A percentile compares a stretch with the other conserved stretches of the same genome.
phyloP scores from a whole-genome alignment of 2,329 filamentous ascomycete species.

The Penicillium sumatraense region DNA sequence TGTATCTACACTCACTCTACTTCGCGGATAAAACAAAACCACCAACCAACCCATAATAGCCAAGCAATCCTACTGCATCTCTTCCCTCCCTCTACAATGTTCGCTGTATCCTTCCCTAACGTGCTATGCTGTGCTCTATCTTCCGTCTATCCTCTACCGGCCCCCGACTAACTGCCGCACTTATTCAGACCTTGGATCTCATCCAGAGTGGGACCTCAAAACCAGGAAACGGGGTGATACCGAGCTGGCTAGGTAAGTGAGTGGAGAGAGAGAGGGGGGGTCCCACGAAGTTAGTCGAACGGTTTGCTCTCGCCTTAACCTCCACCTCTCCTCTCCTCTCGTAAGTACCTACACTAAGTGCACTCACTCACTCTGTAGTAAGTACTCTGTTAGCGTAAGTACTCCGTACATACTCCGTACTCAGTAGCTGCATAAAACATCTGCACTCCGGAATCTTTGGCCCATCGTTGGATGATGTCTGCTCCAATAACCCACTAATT shows the following conservation, averaged over 20 bases:
- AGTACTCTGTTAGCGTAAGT: too few relatives aligned
- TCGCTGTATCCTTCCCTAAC: too few relatives aligned
- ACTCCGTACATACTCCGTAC: background rate
- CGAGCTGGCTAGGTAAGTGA: background rate
- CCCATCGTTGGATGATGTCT: conserved; percentile 9
- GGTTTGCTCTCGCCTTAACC: background rate
- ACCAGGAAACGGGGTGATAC: background rate
- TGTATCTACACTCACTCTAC: too few relatives aligned
- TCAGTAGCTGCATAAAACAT: conserved; percentile 17
- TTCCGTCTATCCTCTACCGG: background rate
- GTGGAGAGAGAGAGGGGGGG: background rate
- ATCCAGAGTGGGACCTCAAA: background rate
- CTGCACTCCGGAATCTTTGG: conserved; percentile 18
- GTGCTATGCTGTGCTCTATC: too few relatives aligned
- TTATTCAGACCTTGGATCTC: background rate
- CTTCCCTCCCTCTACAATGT: background rate
- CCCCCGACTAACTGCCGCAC: background rate
- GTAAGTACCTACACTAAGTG: too few relatives aligned
- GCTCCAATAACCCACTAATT: conserved; percentile 11
- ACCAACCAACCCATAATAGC: background rate
- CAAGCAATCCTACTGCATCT: background rate
- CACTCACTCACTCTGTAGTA: too few relatives aligned
- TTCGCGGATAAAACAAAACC: background rate
- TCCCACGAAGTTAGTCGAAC: background rate
- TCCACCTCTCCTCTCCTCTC: too few relatives aligned